Conservation (phyloP, 2,329 filamentous ascomycete genomes). For the Paramyrothecium sp. region DNA sequence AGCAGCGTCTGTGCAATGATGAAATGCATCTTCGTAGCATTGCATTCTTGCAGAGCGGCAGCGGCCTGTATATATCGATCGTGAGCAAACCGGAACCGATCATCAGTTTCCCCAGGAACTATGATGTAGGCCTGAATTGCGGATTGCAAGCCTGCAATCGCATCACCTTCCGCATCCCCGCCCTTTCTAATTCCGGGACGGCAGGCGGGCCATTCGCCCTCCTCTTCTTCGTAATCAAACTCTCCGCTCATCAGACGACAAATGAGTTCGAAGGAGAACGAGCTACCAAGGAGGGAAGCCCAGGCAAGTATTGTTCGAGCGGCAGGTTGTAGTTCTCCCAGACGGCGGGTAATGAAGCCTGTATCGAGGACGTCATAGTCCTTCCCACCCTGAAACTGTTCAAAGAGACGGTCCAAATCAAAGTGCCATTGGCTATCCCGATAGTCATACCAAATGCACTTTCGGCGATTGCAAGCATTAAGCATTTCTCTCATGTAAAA, state of each 20-base stretch:
- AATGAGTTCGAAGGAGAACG: constrained; percentile 81
- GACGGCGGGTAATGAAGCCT: constrained; percentile 75
- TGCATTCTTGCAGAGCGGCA: constrained; percentile 65
- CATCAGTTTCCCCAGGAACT: constrained; percentile 78
- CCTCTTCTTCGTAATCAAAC: constrained; percentile 59
- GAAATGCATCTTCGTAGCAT: constrained; percentile 82
- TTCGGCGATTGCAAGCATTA: constrained; percentile 79
- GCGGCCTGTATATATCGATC: constrained; percentile 83
- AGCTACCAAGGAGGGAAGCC: constrained; percentile 78
- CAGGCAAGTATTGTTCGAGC: constrained; percentile 81
- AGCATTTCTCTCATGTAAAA: constrained; percentile 93
- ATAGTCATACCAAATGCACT: constrained; percentile 91
- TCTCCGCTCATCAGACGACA: constrained; percentile 74
- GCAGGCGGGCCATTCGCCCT: constrained; percentile 25
- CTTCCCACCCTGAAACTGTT: constrained; percentile 76
- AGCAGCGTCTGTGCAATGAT: constrained; percentile 80
- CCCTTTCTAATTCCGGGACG: constrained; percentile 17
- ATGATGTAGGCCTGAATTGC: constrained; percentile 80
- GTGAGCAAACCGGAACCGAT: constrained; percentile 84
- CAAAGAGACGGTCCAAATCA: constrained; percentile 81
- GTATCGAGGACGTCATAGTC: constrained; percentile 79
- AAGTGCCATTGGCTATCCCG: constrained; percentile 79
- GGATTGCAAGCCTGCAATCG: constrained; percentile 76
- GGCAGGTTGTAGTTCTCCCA: constrained; percentile 72
- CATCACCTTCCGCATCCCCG: constrained; percentile 61